Base-by-base conservation (phyloP, 1,284 basidiomycete genomes). In the Rhodotorula sp. region DNA sequence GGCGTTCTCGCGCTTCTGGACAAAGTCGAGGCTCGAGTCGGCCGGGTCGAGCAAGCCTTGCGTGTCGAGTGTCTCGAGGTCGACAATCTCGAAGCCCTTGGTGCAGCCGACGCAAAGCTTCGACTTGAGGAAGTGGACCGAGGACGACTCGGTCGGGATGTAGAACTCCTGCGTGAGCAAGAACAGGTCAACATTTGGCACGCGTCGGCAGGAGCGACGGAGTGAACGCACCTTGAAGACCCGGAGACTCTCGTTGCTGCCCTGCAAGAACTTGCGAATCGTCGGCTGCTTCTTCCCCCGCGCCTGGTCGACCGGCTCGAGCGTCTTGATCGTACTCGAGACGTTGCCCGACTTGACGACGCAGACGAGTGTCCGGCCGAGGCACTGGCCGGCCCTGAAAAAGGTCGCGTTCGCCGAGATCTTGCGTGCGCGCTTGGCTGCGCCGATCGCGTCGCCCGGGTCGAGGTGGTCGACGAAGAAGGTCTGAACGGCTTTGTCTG, bases 61-160 rank as follows among this genome's bases (percentile, higher is more conserved):
- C 59, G 94, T 98, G 81, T 99, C 96, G 80, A 99, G 84, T 66
- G 90, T 96, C 80, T 98, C 94, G 60, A 98, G 85, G 81, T 99
- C 96, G 74, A 99, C 94, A 76, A 99, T 98, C 82, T 99, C 96
- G 80, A 99, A 99, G n/a, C 96, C 96, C 79, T 94, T 91, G 22
- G 94, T 92, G 79, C 94, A 96, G 2, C 95, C 96, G 20, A 99
- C 91, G 79, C 96, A 99, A 68, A 99, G 87, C 82, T 91, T 93
- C 64, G 94, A 97, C 84, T 96, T 97, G 77, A 99, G 85, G 83
- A 97, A 98, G 82, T 98, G 94, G 59, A 99, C 91, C 15, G 94
- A 97, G 73, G 88, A 92, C 60, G 92, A 95, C 81, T 98, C 94
- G 24, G 96, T 92, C 0, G 96, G 95, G 68, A 99, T 97, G 81